phyloP scores from a whole-genome alignment of 1,139 yeast genomes.

The Yamadazyma triangularis region DNA sequence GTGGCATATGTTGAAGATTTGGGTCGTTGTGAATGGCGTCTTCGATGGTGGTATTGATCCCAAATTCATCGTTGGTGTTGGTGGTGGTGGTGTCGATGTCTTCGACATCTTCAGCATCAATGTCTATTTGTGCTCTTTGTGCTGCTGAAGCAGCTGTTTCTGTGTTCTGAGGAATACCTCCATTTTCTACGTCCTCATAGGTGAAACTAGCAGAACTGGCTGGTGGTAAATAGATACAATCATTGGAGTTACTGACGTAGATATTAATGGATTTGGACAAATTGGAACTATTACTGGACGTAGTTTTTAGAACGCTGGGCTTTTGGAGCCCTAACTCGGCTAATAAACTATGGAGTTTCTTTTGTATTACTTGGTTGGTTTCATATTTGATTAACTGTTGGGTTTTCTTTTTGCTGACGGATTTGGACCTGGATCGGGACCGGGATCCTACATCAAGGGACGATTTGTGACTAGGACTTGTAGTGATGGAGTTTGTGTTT shows the following conservation, averaged over 20 bases:
- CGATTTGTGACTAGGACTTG: conserved; percentile 2
- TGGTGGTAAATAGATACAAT: conserved; percentile 40
- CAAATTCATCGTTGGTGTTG: not conserved
- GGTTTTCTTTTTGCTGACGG: conserved; percentile 26
- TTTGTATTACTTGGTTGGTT: conserved; percentile 34
- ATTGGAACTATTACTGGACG: conserved; percentile 12
- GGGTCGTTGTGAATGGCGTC: conserved; percentile 5
- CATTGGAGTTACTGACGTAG: conserved; percentile 39
- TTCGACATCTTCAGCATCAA: conserved; percentile 3
- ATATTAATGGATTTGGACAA: conserved; percentile 26
- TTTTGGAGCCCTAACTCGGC: conserved; percentile 39
- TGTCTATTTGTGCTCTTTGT: conserved; percentile 4
- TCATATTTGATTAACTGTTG: conserved; percentile 39
- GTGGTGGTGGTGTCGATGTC: conserved; percentile 3
- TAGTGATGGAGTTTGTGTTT: no score
- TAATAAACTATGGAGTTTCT: conserved; percentile 28
- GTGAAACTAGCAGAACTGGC: conserved; percentile 41
- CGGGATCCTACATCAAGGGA: conserved; percentile 8
- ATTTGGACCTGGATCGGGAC: conserved; percentile 16
- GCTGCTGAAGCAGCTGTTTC: no score
- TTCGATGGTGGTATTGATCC: not conserved
- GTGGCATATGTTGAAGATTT: conserved; percentile 10
- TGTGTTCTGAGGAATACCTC: conserved; percentile 13
- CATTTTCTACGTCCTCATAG: conserved; percentile 45
- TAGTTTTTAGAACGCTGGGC: conserved; percentile 33